Evolutionary conservation across 2,329 filamentous ascomycete species (phyloP).

Genomic region (Aureobasidium leucospermi): DNA sequence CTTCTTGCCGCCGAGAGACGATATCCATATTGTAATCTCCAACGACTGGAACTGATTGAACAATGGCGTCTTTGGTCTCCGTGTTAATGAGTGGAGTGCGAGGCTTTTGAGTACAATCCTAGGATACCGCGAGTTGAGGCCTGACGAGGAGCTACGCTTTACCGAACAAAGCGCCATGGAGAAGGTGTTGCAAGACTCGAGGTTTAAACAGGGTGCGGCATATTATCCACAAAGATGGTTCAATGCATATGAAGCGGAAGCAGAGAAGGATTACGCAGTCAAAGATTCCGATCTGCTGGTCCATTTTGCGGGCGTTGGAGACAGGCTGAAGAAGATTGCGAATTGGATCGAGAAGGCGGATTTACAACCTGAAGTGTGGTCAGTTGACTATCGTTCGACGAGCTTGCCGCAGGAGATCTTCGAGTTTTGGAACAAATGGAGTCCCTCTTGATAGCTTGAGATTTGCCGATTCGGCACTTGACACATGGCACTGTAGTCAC

Average conservation of each 20-base stretch:
- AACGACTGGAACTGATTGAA: constrained; percentile 31
- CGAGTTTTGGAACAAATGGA: too few relatives aligned
- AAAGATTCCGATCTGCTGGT: constrained; percentile 35
- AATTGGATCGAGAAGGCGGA: too few relatives aligned
- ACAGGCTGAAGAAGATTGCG: constrained; percentile 21
- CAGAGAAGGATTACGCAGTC: constrained; percentile 22
- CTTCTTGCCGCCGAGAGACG: constrained; percentile 33
- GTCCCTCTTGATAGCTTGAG: too few relatives aligned
- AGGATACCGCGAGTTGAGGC: constrained; percentile 32
- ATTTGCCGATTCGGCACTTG: too few relatives aligned
- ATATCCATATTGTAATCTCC: constrained; percentile 31
- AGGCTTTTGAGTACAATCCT: constrained; percentile 33
- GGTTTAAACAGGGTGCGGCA: constrained; percentile 21
- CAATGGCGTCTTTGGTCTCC: too few relatives aligned
- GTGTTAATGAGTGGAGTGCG: constrained; percentile 29
- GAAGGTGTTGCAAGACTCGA: too few relatives aligned
- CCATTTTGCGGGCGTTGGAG: constrained; percentile 34
- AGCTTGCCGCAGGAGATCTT: too few relatives aligned
- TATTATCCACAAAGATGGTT: constrained; percentile 37
- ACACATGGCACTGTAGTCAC: too few relatives aligned
- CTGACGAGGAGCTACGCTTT: constrained; percentile 28
- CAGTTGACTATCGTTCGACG: too few relatives aligned
- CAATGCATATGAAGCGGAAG: constrained; percentile 31
- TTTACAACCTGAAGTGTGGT: too few relatives aligned
- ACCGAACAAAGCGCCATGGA: constrained; percentile 36